Percentiles rank a stretch among this genome's conserved stretches.
These are phyloP conservation scores for Lasiodiplodia sp. DNA, from an alignment of 2,329 filamentous ascomycete genomes.

Conservation along the genomic window DNA sequence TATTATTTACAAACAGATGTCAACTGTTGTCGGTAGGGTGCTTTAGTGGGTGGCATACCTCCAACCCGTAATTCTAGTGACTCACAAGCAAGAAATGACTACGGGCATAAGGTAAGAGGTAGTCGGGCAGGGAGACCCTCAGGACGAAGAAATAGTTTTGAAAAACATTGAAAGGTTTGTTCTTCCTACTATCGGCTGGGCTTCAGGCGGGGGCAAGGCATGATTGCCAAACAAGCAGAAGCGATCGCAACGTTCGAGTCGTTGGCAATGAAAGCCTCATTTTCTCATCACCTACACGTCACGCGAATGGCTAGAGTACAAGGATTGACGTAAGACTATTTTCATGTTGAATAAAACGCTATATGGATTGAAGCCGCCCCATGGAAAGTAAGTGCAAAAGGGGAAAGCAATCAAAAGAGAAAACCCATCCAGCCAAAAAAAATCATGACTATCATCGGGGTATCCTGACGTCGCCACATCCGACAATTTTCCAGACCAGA, in stretches of 20 bases:
- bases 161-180: too few species aligned
- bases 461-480: slow-evolving; percentile 19
- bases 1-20: background rate
- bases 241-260: background rate
- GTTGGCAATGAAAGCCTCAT: background rate
- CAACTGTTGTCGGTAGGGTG: background rate
- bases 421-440: slow-evolving; percentile 26
- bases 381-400: background rate
- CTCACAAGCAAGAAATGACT: background rate
- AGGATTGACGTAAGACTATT: background rate
- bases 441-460: slow-evolving; percentile 23
- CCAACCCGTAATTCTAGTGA: background rate
- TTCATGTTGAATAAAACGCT: slow-evolving; percentile 9
- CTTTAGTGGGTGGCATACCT: background rate
- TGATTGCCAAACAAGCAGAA: background rate
- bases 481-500: slow-evolving; percentile 12
- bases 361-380: background rate
- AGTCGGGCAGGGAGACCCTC: too few species aligned
- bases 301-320: background rate
- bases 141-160: too few species aligned
- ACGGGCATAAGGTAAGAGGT: background rate
- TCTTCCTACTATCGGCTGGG: too few species aligned
- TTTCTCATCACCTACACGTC: background rate
- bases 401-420: background rate
- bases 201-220: too few species aligned